These are phyloP conservation scores for Candida argentea DNA, from an alignment of 805 yeast genomes.

Conservation along the genomic window DNA sequence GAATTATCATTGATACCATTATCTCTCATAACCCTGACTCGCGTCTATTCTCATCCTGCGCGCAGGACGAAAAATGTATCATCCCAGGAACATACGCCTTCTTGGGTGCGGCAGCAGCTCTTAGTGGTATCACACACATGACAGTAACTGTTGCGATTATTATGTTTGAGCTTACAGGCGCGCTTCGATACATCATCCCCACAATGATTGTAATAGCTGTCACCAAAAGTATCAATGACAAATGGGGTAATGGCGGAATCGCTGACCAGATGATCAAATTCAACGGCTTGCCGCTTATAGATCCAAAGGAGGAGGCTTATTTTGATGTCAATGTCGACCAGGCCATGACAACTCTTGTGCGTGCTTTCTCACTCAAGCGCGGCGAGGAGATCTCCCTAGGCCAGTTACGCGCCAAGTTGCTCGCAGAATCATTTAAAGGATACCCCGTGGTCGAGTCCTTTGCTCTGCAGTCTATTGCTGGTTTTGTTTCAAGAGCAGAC, in stretches of 20 bases:
- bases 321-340: slow-evolving; percentile 38
- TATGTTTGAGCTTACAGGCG: slow-evolving; percentile 85
- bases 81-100: slow-evolving; percentile 95
- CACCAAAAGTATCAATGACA: slow-evolving; percentile 71
- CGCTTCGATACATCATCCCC: slow-evolving; percentile 82
- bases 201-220: slow-evolving; percentile 92
- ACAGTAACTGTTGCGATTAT: slow-evolving; percentile 87
- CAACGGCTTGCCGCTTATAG: slow-evolving; percentile 80
- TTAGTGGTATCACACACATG: slow-evolving; percentile 88
- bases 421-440: slow-evolving; percentile 29
- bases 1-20: slow-evolving; percentile 52
- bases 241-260: slow-evolving; percentile 74
- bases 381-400: slow-evolving; percentile 16
- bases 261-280: slow-evolving; percentile 91
- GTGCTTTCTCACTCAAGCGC: slow-evolving; percentile 27
- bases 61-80: slow-evolving; percentile 40
- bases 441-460: slow-evolving; percentile 44
- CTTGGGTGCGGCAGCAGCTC: slow-evolving; percentile 91
- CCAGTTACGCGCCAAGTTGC: slow-evolving; percentile 22
- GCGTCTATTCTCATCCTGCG: slow-evolving; percentile 22
- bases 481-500: slow-evolving; percentile 36
- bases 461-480: slow-evolving; percentile 29
- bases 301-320: slow-evolving; percentile 55
- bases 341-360: slow-evolving; percentile 48
- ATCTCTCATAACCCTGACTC: slow-evolving; percentile 24